phyloP scores from a whole-genome alignment of 306 rosid genomes.

The Vigna unguiculata region DNA sequence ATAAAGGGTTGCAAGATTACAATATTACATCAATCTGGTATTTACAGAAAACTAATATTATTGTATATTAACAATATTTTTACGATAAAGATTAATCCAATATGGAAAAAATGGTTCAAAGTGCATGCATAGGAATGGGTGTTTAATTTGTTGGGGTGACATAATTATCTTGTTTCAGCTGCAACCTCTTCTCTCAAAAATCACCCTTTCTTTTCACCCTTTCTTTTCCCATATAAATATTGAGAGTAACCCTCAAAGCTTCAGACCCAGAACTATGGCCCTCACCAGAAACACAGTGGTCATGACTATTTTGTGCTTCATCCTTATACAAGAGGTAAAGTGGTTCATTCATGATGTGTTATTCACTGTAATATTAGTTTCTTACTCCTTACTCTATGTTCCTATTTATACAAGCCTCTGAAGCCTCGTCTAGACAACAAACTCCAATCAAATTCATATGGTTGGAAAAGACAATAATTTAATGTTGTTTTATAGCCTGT shows the following conservation, averaged over 20 bases:
- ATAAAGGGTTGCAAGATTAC: too few relatives aligned
- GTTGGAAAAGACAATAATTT: neutral
- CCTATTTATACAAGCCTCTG: neutral
- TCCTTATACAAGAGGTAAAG: conserved; percentile 49
- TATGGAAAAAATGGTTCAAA: too few relatives aligned
- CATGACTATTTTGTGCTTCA: conserved; percentile 42
- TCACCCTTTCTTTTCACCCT: neutral
- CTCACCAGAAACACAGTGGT: conserved; percentile 35
- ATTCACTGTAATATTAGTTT: neutral
- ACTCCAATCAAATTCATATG: neutral
- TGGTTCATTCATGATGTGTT: neutral
- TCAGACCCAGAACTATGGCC: conserved; percentile 39
- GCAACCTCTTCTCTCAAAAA: neutral
- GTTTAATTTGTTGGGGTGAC: conserved; percentile 19
- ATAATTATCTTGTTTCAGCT: conserved; percentile 1
- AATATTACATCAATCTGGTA: too few relatives aligned
- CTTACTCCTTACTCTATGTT: neutral
- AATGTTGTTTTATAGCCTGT: too few relatives aligned
- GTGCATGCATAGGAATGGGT: neutral
- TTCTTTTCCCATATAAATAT: conserved; percentile 32
- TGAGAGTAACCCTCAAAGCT: neutral
- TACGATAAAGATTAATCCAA: too few relatives aligned
- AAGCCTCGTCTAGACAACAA: neutral
- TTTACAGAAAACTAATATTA: too few relatives aligned
- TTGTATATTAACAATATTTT: too few relatives aligned